Evolutionary conservation across 1,139 yeast genomes (phyloP).

Genomic region (Blastobotrys persicus): DNA sequence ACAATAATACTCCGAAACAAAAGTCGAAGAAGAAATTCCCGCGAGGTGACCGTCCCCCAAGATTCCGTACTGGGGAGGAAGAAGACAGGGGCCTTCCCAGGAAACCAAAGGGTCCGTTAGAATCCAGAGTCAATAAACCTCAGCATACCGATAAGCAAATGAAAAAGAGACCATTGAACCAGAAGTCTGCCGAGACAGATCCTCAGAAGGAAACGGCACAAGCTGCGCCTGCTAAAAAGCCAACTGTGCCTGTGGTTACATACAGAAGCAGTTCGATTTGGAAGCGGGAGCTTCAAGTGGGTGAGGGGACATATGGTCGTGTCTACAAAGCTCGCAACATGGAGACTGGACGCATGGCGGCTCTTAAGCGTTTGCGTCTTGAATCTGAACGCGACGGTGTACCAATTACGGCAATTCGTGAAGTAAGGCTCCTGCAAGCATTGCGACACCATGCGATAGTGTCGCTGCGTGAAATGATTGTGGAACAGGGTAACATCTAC

Average conservation of each 20-base stretch:
- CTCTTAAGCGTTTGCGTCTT: slow-evolving; percentile 76
- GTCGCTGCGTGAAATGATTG: slow-evolving; percentile 84
- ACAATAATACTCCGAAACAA: too few species aligned
- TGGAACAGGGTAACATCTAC: slow-evolving; percentile 69
- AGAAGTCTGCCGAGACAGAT: too few species aligned
- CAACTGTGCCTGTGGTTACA: not conserved
- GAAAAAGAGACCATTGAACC: too few species aligned
- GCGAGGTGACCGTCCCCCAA: too few species aligned
- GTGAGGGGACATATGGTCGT: slow-evolving; percentile 83
- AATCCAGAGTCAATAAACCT: not conserved
- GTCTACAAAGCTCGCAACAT: slow-evolving; percentile 74
- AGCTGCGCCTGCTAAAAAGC: not conserved
- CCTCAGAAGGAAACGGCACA: not conserved
- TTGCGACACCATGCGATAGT: slow-evolving; percentile 81
- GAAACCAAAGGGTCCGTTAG: not conserved
- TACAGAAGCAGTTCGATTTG: slow-evolving; percentile 32
- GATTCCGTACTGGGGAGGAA: too few species aligned
- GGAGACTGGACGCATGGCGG: slow-evolving; percentile 70
- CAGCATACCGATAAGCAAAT: too few species aligned
- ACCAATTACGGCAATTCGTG: slow-evolving; percentile 93
- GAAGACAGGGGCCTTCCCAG: not conserved
- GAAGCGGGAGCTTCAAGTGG: slow-evolving; percentile 54
- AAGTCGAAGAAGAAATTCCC: too few species aligned
- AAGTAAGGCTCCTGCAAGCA: slow-evolving; percentile 82
- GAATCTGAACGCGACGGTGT: slow-evolving; percentile 92